Evolutionary conservation across 208 protist species (phyloP).

Genomic region (Histomonas meleagridis): DNA sequence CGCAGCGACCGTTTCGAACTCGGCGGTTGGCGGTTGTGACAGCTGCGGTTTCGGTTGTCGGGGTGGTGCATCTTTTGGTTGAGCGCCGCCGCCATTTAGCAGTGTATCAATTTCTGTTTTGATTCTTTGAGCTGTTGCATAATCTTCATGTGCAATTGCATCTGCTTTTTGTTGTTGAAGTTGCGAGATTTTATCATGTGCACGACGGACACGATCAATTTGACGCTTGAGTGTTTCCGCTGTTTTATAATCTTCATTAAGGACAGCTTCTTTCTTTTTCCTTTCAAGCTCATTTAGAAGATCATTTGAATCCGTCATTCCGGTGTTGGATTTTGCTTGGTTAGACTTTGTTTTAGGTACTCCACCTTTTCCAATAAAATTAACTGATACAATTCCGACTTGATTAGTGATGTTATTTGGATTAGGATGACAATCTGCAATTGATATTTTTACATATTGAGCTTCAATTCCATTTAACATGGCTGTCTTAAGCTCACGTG

Average conservation of each 20-base stretch:
- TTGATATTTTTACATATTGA: background rate
- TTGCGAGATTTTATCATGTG: background rate
- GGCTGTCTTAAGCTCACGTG: background rate
- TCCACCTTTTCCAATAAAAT: background rate
- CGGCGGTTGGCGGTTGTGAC: background rate
- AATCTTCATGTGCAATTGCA: conserved; percentile 20
- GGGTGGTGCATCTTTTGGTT: background rate
- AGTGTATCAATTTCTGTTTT: conserved; percentile 2
- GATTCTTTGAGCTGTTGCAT: background rate
- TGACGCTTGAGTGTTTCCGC: background rate
- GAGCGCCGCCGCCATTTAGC: background rate
- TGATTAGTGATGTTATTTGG: conserved; percentile 12
- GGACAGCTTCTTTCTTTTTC: background rate
- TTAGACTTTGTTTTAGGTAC: background rate
- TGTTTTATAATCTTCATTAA: conserved; percentile 4
- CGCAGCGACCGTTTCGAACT: background rate
- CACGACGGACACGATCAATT: background rate
- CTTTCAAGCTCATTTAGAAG: background rate
- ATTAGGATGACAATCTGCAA: conserved; percentile 29
- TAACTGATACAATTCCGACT: background rate
- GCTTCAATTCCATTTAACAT: conserved; percentile 19
- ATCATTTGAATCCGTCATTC: background rate
- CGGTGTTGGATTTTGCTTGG: no score
- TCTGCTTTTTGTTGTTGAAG: conserved; percentile 23
- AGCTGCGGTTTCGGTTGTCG: background rate